These are phyloP conservation scores for Scopulariopsis brevicaulis DNA, from an alignment of 2,329 filamentous ascomycete species.

Conservation along the genomic window DNA sequence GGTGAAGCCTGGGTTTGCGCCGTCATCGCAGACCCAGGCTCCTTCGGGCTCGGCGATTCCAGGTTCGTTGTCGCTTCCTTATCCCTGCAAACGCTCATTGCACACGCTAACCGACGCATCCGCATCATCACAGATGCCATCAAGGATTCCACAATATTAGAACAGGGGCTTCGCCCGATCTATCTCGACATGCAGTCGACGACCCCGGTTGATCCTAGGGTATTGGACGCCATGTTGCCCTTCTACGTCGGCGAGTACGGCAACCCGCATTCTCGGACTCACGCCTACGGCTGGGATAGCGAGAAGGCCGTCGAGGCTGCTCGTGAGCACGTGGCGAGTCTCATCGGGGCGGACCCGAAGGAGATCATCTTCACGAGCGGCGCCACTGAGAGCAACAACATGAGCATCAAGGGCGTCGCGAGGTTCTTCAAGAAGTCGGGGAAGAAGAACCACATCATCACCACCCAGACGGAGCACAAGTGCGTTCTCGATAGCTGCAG, in stretches of 20 bases:
- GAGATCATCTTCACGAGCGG: conserved; percentile 99
- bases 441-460: conserved; percentile 98
- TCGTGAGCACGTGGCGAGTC: conserved; percentile 66
- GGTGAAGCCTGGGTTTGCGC: conserved; percentile 41
- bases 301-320: conserved; percentile 89
- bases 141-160: conserved; percentile 86
- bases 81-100: background rate
- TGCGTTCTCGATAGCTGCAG: conserved; percentile 96
- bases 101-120: conserved; percentile 12
- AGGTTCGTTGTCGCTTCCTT: background rate
- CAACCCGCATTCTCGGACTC: conserved; percentile 93
- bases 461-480: conserved; percentile 96
- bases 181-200: conserved; percentile 99
- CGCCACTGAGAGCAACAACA: conserved; percentile 97
- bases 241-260: conserved; percentile 90
- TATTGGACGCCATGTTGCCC: conserved; percentile 93
- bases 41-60: conserved; percentile 6
- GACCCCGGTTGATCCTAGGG: conserved; percentile 86
- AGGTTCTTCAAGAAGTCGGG: conserved; percentile 85
- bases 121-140: conserved; percentile 49
- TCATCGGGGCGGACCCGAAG: conserved; percentile 91
- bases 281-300: conserved; percentile 97
- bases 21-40: conserved; percentile 5
- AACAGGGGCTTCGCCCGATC: conserved; percentile 84
- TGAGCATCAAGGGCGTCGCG: conserved; percentile 98